phyloP scores from a whole-genome alignment of 2,329 filamentous ascomycete species.

The Exutisphaerella laricina region DNA sequence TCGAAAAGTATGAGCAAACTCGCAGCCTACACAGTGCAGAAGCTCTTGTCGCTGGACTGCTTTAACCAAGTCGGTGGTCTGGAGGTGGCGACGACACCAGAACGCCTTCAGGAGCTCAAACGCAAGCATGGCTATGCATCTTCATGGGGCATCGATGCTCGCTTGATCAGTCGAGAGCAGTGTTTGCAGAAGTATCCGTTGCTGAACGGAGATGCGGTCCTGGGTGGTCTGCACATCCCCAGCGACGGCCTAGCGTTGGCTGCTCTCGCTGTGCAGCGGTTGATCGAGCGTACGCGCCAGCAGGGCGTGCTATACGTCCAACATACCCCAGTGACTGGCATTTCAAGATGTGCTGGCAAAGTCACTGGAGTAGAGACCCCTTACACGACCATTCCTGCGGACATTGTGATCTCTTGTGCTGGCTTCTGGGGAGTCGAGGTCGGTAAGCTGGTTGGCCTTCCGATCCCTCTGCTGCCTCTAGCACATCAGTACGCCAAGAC shows the following conservation, averaged over 20 bases:
- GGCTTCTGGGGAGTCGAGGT: constrained; percentile 63
- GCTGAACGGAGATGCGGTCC: constrained; percentile 45
- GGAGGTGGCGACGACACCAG: constrained; percentile 57
- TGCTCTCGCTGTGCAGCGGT: constrained; percentile 55
- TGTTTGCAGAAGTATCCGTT: constrained; percentile 52
- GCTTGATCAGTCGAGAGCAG: constrained; percentile 48
- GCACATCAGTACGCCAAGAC: constrained; percentile 62
- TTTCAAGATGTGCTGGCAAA: constrained; percentile 44
- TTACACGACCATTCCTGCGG: constrained; percentile 45
- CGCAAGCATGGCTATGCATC: constrained; percentile 56
- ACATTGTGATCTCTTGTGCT: constrained; percentile 58
- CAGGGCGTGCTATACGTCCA: constrained; percentile 56
- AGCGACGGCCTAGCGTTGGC: constrained; percentile 57
- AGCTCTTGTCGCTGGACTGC: constrained; percentile 53
- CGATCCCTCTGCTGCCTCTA: constrained; percentile 55
- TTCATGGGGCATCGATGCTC: constrained; percentile 56
- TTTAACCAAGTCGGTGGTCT: constrained; percentile 61
- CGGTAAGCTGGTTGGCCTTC: constrained; percentile 55
- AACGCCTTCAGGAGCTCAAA: constrained; percentile 56
- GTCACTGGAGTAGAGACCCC: constrained; percentile 49
- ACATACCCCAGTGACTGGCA: constrained; percentile 53
- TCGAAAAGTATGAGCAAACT: constrained; percentile 55
- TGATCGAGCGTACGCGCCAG: constrained; percentile 53
- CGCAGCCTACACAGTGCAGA: constrained; percentile 58
- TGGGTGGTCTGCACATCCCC: constrained; percentile 57